Base-by-base conservation (phyloP, 2,329 filamentous ascomycete genomes). In the Fusarium sp. region DNA sequence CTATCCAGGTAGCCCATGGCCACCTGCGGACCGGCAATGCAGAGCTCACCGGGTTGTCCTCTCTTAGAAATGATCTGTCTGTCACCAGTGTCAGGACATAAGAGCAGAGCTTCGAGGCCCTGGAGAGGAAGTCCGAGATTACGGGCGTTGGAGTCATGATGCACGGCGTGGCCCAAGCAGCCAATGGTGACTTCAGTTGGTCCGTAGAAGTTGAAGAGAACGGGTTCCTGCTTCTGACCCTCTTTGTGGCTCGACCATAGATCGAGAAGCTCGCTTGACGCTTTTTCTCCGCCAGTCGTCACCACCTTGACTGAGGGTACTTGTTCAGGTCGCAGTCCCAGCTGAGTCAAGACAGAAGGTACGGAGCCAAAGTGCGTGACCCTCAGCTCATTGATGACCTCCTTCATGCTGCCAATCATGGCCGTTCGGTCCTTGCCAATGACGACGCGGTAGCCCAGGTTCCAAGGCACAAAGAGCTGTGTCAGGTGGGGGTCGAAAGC, bases 401-500 rank as follows among this genome's bases (percentile, higher is more conserved):
- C 56, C 5, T 50, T 57, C 0, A 73, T 11, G 10, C 56, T 73
- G 0, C 23, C 57, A 9, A 73, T 34, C 57, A 73, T 73, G 0
- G 66, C n/a, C 0, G 50, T 63, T 2, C 71, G 71, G 14, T 73
- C 71, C 3, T 34, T 63, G 5, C 71, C 70, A 1, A 73, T 73
- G 0, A 67, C 57, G 0, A 63, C 57, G 0, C 70, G 23, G 6
- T 67, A 23, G 0, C 71, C 71, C 1, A 73, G 52, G 13, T 71
- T 16, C 71, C 71, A 73, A 1, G 71, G 41, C 16, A 48, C 60
- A 41, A 64, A 68, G 4, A 73, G 66, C 8, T 70, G 69, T 9
- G 71, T 73, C 1, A 73, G 9, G 9, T 73, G 71, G 6, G 71
- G 66, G 6, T 73, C 71, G 2, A 73, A 73, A 1, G 71, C 70